Conservation (phyloP, 768 basidiomycete genomes). For the Agaricus bisporus region DNA sequence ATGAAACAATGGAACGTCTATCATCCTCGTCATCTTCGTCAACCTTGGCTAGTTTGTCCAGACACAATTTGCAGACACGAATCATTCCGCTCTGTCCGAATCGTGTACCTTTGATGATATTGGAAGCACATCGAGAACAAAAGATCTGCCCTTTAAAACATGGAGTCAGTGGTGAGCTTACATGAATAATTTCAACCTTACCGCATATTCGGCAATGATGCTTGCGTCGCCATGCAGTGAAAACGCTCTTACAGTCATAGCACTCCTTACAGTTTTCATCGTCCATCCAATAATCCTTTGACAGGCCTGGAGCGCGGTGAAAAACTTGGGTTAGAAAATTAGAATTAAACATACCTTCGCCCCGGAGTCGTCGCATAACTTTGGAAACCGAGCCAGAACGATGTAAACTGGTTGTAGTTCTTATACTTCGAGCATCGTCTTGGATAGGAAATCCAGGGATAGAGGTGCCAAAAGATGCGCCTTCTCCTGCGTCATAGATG, state of each 20-base stretch:
- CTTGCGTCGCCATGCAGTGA: conserved; percentile 91
- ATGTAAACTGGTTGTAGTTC: conserved; percentile 65
- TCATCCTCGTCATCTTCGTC: conserved; percentile 91
- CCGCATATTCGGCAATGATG: conserved; percentile 99
- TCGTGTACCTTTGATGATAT: conserved; percentile 89
- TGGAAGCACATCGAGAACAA: conserved; percentile 94
- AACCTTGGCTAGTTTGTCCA: conserved; percentile 86
- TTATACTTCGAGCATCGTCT: conserved; percentile 85
- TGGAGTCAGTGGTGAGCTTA: neutral
- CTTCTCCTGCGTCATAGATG: conserved; percentile 48
- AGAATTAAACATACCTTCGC: conserved; percentile 57
- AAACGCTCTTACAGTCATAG: conserved; percentile 91
- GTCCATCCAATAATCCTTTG: conserved; percentile 98
- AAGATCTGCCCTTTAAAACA: conserved; percentile 79
- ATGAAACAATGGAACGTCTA: conserved; percentile 72
- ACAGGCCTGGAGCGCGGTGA: conserved; percentile 49
- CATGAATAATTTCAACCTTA: conserved; percentile 24
- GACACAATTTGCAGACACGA: conserved; percentile 90
- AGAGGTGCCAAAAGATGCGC: conserved; percentile 56
- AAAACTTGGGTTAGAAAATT: neutral
- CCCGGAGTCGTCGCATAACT: conserved; percentile 83
- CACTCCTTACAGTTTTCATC: conserved; percentile 95
- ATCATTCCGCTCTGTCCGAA: conserved; percentile 96
- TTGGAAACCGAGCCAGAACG: conserved; percentile 83
- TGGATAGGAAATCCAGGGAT: conserved; percentile 92